A percentile compares a stretch with the other conserved stretches of the same genome.
phyloP scores from a whole-genome alignment of 179 eudicot species.

The Nepenthes alata region DNA sequence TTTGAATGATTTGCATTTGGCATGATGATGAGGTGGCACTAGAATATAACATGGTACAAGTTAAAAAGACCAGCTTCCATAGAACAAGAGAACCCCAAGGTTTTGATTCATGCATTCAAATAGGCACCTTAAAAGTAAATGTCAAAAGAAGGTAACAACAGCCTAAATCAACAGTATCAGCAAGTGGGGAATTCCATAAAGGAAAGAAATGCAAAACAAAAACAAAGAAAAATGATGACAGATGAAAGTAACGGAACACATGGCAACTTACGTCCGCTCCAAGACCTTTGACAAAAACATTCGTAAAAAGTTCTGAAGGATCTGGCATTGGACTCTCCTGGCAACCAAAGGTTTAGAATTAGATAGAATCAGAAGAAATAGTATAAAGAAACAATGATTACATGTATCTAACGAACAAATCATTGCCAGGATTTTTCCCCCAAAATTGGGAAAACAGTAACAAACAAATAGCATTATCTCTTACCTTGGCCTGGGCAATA shows the following conservation, averaged over 20 bases:
- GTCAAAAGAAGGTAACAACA: too few relatives aligned
- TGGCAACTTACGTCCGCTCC: slow-evolving; percentile 57
- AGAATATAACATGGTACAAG: too few relatives aligned
- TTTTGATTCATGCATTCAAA: too few relatives aligned
- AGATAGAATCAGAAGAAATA: neutral
- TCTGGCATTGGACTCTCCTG: slow-evolving; percentile 97
- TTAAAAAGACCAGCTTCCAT: too few relatives aligned
- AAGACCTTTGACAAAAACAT: slow-evolving; percentile 76
- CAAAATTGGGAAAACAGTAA: neutral
- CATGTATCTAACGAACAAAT: neutral
- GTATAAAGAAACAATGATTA: too few relatives aligned
- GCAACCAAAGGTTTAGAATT: neutral
- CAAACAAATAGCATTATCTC: neutral
- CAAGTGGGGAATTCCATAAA: neutral
- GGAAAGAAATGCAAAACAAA: neutral
- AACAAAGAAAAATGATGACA: neutral
- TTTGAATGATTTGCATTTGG: too few relatives aligned
- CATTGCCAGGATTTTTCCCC: neutral
- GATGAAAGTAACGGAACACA: neutral
- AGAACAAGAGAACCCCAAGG: too few relatives aligned
- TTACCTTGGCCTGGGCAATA: slow-evolving; percentile 84
- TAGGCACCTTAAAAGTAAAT: too few relatives aligned
- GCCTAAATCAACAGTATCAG: too few relatives aligned
- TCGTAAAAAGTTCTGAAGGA: slow-evolving; percentile 66
- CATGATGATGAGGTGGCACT: too few relatives aligned